phyloP scores from a whole-genome alignment of 306 rosid genomes.

The Canavalia ensiformis region DNA sequence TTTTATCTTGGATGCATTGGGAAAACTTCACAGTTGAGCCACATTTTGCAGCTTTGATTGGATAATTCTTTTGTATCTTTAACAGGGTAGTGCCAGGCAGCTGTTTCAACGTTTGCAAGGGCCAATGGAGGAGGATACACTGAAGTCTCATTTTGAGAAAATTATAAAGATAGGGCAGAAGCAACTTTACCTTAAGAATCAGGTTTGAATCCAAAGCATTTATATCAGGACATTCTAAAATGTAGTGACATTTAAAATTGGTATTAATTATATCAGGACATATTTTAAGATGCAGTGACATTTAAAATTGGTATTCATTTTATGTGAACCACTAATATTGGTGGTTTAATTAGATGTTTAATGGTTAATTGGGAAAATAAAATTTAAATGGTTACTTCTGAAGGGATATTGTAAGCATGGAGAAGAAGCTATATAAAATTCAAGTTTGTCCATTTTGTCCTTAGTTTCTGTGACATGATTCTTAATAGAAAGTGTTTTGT shows the following conservation, averaged over 20 bases:
- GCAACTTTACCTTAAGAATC: constrained; percentile 63
- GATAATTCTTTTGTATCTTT: constrained; percentile 40
- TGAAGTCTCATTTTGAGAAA: constrained; percentile 86
- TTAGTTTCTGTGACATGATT: constrained; percentile 14
- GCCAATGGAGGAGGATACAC: constrained; percentile 84
- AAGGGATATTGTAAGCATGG: constrained; percentile 1
- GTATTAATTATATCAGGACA: background rate
- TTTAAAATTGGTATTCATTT: background rate
- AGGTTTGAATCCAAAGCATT: constrained; percentile 62
- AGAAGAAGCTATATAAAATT: background rate
- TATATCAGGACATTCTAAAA: background rate
- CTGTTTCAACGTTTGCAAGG: constrained; percentile 86
- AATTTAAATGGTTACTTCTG: constrained; percentile 1
- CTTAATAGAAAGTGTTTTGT: constrained; percentile 32
- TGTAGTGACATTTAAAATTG: constrained; percentile 11
- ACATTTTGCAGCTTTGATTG: constrained; percentile 40
- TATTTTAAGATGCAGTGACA: constrained; percentile 3
- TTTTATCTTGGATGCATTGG: background rate
- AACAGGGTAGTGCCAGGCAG: constrained; percentile 93
- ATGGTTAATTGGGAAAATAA: background rate
- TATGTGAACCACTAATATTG: background rate
- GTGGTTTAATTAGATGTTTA: background rate
- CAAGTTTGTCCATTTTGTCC: background rate
- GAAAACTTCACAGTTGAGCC: background rate
- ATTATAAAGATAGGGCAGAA: constrained; percentile 80